Evolutionary conservation across 805 yeast species (phyloP), one percentile per base, ranked within the genome.

Genomic region (Wickerhamomyces ciferrii): DNA sequence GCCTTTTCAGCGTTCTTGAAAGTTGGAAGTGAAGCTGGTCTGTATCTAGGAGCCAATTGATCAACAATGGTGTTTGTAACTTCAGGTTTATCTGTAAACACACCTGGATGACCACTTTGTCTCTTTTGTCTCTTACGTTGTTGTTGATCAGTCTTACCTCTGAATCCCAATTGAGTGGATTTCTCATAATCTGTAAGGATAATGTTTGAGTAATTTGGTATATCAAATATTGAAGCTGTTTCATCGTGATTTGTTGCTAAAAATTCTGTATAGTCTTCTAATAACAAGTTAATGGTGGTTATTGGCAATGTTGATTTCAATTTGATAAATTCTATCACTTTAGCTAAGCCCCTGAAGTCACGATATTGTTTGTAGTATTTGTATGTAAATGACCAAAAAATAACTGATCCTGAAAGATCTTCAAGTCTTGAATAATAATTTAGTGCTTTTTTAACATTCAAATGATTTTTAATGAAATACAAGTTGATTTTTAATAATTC

Each of bases 1-100:
- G 87, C 84, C 58, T 78, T 81, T 52, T 85, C 91, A 9, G 83
- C 79, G 56, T 81, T 80, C 51, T 73, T 77, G 60, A 83, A 83
- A 5, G 72, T 67, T 2, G 91, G 92, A 20, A 81, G 47, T 2
- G 63, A 53, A 7, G 72, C 66, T 1, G 63, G 58, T n/a, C 39
- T 36, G 8, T 19, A 15, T 18, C 37, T 37, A 18, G 48, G 43
- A 2, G 54, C 51, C 2, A 56, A 44, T 18, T 46, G 50, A 4
- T 63, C 63, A 14, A 62, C 50, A 13, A 66, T 46, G 48, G 62
- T 31, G 51, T 76, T 77, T 2, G 68, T 62, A 17, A 75, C 63
- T 13, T 63, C 57, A 1, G 84, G 84, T 44, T 68, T 62, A 13
- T 68, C 72, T 11, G 71, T 49, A 31, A 21, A 42, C 9, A 55